phyloP scores from a whole-genome alignment of 2,329 filamentous ascomycete genomes.

The Cercospora beticola region DNA sequence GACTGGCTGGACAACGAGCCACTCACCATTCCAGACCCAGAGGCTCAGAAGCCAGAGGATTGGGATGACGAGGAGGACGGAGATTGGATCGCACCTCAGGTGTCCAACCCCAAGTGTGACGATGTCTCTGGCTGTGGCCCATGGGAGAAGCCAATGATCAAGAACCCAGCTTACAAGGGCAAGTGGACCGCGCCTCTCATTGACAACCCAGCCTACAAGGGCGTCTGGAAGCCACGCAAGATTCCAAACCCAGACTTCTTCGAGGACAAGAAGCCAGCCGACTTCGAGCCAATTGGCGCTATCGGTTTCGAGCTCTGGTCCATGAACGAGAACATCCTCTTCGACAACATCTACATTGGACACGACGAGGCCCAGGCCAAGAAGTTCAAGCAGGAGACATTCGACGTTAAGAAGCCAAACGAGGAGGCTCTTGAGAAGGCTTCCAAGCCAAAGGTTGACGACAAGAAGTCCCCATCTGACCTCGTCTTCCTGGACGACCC shows the following conservation, averaged over 20 bases:
- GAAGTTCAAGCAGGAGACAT: conserved; percentile 85
- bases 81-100: conserved; percentile 87
- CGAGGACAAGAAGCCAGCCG: conserved; percentile 93
- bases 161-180: conserved; percentile 98
- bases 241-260: conserved; percentile 95
- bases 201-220: conserved; percentile 98
- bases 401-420: conserved; percentile 78
- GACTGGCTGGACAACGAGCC: conserved; percentile 96
- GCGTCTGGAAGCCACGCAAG: conserved; percentile 89
- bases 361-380: conserved; percentile 92
- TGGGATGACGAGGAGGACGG: conserved; percentile 99
- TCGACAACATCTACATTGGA: conserved; percentile 99
- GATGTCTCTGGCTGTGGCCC: conserved; percentile 91
- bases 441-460: conserved; percentile 64
- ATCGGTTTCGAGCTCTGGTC: conserved; percentile 99
- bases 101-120: conserved; percentile 93
- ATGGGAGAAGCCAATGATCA: conserved; percentile 88
- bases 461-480: conserved; percentile 69
- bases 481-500: conserved; percentile 91
- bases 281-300: conserved; percentile 97
- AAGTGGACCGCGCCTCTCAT: conserved; percentile 92
- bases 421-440: conserved; percentile 82
- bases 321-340: conserved; percentile 98
- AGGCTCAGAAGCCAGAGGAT: conserved; percentile 95
- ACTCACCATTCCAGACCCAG: conserved; percentile 79